Conservation (phyloP, 139 green algal genomes). For the Chlamydomonas sphaeroides region DNA sequence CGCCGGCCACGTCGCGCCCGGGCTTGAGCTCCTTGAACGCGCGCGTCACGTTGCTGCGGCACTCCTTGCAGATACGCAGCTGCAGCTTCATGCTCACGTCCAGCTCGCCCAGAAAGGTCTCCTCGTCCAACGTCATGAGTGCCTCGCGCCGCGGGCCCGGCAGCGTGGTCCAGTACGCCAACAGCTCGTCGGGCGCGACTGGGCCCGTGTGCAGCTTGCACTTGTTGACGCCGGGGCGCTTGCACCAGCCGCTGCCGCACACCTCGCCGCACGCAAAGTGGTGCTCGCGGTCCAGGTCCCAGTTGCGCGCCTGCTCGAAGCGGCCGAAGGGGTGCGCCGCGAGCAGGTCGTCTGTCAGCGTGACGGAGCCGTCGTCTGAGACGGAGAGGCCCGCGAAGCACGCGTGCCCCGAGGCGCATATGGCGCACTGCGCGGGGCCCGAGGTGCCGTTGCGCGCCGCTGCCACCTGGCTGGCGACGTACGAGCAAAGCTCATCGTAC, state of each 20-base stretch:
- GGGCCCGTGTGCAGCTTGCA: constrained; percentile 43
- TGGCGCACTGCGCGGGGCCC: neutral
- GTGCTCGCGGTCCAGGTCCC: constrained; percentile 26
- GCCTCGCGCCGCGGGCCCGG: constrained; percentile 11
- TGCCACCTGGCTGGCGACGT: constrained; percentile 12
- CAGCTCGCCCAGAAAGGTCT: constrained; percentile 38
- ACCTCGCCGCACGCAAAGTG: constrained; percentile 33
- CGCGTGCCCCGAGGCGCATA: constrained; percentile 13
- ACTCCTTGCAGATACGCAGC: constrained; percentile 44
- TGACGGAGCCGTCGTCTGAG: constrained; percentile 21
- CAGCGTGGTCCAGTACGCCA: constrained; percentile 37
- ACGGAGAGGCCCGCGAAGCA: constrained; percentile 31
- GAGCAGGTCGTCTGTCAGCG: constrained; percentile 28
- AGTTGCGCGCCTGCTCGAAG: constrained; percentile 37
- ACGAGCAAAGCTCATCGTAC: constrained; percentile 33
- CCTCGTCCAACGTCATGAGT: constrained; percentile 40
- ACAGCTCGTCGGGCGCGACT: constrained; percentile 28
- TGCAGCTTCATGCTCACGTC: constrained; percentile 46
- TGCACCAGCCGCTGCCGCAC: constrained; percentile 42
- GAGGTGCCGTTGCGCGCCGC: constrained; percentile 2
- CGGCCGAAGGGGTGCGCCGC: constrained; percentile 13
- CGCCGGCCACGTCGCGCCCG: constrained; percentile 3
- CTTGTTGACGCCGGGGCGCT: constrained; percentile 39
- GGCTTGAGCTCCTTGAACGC: constrained; percentile 48
- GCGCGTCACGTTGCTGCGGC: constrained; percentile 39